Percentiles rank a stretch among this genome's conserved stretches.
phyloP scores from a whole-genome alignment of 169 alveolate genomes.

The Amoebophrya sp. region DNA sequence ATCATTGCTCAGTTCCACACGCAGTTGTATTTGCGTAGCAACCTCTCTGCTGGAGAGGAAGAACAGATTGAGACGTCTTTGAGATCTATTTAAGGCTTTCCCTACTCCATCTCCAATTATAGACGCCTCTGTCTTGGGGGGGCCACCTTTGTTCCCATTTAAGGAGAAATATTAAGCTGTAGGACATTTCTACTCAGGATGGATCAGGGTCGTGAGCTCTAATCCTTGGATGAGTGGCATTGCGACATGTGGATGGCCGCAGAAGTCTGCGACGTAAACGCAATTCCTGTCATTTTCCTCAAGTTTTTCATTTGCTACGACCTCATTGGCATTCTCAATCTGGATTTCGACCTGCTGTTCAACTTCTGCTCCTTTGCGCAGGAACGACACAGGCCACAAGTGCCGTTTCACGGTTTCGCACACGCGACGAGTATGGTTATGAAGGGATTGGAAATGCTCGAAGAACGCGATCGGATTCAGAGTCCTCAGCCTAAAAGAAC shows the following conservation, averaged over 20 bases:
- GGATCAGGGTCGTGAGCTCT: too few species aligned
- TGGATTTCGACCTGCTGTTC: constrained; percentile 33
- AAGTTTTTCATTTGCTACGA: constrained; percentile 28
- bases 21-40: neutral
- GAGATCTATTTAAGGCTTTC: neutral
- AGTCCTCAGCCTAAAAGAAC: too few species aligned
- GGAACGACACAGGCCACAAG: neutral
- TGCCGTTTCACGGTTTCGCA: constrained; percentile 23
- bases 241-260: constrained; percentile 22
- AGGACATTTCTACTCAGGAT: too few species aligned
- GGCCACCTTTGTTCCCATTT: too few species aligned
- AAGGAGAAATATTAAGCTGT: too few species aligned
- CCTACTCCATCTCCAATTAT: too few species aligned
- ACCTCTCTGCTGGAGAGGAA: neutral
- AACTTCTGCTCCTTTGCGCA: neutral
- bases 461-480: too few species aligned
- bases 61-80: neutral
- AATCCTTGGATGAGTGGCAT: too few species aligned
- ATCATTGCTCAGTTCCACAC: neutral
- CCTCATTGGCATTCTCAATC: neutral
- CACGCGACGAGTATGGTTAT: constrained; percentile 29
- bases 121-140: too few species aligned
- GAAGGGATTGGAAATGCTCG: too few species aligned
- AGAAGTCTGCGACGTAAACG: constrained; percentile 23
- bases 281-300: constrained; percentile 26